phyloP scores from a whole-genome alignment of 176 grass and related monocot species.

The Carex scoparia region DNA sequence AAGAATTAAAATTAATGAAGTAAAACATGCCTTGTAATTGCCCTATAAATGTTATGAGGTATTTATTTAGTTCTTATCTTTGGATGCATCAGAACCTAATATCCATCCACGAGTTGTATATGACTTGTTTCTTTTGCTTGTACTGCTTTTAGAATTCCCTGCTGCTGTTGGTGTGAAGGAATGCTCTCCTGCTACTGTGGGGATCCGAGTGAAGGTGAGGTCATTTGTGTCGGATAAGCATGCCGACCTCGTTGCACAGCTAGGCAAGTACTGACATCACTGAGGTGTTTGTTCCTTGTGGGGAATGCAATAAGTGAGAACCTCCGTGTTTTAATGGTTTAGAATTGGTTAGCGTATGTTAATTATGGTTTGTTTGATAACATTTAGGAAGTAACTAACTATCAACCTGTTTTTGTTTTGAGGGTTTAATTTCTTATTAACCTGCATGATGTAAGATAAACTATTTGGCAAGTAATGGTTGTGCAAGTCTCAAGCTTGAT shows the following conservation, averaged over 20 bases:
- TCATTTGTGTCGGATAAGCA: conserved; percentile 61
- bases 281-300: neutral
- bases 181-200: conserved; percentile 44
- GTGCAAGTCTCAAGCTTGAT: neutral
- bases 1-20: too few relatives aligned
- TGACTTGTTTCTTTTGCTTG: conserved; percentile 11
- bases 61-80: conserved; percentile 15
- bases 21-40: neutral
- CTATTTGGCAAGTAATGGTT: neutral
- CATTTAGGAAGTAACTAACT: neutral
- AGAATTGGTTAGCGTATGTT: neutral
- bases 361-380: neutral
- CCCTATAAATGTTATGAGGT: conserved; percentile 3
- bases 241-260: conserved; percentile 30
- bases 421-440: conserved; percentile 8
- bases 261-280: neutral
- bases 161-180: conserved; percentile 63
- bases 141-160: conserved; percentile 43
- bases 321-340: neutral
- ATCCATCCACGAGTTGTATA: neutral
- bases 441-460: neutral
- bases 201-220: conserved; percentile 49
- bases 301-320: neutral
- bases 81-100: neutral
- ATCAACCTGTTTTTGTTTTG: neutral